These are phyloP conservation scores for Ceratocystis smalleyi DNA, from an alignment of 2,329 filamentous ascomycete genomes.

Conservation along the genomic window DNA sequence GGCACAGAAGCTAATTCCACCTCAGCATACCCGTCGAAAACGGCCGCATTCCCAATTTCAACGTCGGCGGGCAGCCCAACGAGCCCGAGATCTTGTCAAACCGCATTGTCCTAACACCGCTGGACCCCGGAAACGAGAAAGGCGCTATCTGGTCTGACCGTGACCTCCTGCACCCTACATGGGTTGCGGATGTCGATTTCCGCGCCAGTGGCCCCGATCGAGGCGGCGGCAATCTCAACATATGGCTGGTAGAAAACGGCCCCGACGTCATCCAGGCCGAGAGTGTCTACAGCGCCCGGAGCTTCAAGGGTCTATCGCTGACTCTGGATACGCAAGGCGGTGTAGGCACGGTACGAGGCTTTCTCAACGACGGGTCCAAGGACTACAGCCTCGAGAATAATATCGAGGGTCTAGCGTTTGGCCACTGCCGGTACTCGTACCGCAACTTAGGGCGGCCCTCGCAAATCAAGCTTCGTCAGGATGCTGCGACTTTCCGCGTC, in stretches of 20 bases:
- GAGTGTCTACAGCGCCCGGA: constrained; percentile 70
- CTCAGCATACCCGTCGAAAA: constrained; percentile 48
- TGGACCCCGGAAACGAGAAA: constrained; percentile 69
- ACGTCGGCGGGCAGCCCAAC: constrained; percentile 38
- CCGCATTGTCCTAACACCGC: constrained; percentile 80
- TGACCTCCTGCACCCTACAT: constrained; percentile 48
- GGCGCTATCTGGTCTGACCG: constrained; percentile 67
- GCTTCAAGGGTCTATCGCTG: constrained; percentile 81
- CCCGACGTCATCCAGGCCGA: constrained; percentile 47
- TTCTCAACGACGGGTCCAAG: constrained; percentile 76
- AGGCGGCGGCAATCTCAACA: constrained; percentile 74
- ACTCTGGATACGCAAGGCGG: constrained; percentile 68
- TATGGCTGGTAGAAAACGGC: constrained; percentile 74
- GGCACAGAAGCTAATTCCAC: not conserved
- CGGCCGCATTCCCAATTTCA: constrained; percentile 38
- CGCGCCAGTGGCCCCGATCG: constrained; percentile 72
- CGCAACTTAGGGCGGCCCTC: constrained; percentile 80
- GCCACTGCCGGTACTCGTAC: constrained; percentile 80
- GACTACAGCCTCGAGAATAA: constrained; percentile 63
- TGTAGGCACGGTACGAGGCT: constrained; percentile 72
- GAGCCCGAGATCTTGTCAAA: constrained; percentile 61
- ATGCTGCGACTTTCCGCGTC: constrained; percentile 52
- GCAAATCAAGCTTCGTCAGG: constrained; percentile 57
- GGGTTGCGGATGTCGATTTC: constrained; percentile 76
- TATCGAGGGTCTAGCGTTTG: constrained; percentile 78